Evolutionary conservation across 768 basidiomycete species (phyloP), one percentile per base, ranked within the genome.

Genomic region (Auriscalpium microsporum): DNA sequence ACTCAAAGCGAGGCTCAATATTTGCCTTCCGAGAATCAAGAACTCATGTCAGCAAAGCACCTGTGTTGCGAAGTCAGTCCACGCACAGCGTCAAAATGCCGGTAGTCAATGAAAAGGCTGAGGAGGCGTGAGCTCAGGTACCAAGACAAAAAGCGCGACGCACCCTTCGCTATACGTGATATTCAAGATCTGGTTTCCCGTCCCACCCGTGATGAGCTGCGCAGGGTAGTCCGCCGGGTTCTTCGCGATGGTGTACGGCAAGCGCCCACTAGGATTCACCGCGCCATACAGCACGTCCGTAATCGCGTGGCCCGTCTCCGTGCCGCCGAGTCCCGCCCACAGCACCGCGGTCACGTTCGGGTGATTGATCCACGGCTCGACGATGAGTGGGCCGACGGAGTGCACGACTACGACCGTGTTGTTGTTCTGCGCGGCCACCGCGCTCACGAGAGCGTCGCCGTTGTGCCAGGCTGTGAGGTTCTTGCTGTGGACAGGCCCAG

Each of bases 401-500:
- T 92, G 84, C 2, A 87, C 72, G 14, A 94, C 79, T 23, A 91
- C 93, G 52, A 94, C 78, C 5, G 87, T 90, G 67, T 90, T 90
- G 58, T 72, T 79, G 68, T 83, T 84, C 0, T 80, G 77, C 6
- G 79, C 74, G 0, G 92, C 90, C 4, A 86, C 83, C 0, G 74
- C 68, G 62, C 66, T 75, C 58, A 84, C 75, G 55, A 76, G 60
- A 10, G 66, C 52, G n/a, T 71, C 69, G 51, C 71, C 67, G 3
- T 64, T 45, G 17, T 68, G 59, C 65, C 73, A 78, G 8, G 74
- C 69, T 13, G 71, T 74, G 40, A 78, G 54, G 58, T 76, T 75
- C 17, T 58, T 67, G 54, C 38, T 55, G 56, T 49, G 8, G n/a
- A 37, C 10, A 21, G 21, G 9, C n/a, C n/a, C n/a, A 19, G 6